Conservation (phyloP, 139 green algal species). For the Chlamydomonas sphaeroides region DNA sequence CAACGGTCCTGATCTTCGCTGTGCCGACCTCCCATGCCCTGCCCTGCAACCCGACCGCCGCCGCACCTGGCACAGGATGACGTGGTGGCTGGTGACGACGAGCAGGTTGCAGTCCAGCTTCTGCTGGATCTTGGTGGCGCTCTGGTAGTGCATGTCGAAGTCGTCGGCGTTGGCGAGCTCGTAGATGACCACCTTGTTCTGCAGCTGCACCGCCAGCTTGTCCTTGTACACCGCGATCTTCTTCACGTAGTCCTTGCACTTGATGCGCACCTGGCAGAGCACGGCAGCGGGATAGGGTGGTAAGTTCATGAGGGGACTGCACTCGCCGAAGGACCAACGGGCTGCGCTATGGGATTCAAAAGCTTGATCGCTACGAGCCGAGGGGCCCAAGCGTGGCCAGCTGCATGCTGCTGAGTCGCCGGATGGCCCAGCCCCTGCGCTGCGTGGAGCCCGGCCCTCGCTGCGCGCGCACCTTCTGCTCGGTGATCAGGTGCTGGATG, state of each 20-base stretch:
- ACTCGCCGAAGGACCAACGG: too few species aligned
- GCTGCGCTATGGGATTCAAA: too few species aligned
- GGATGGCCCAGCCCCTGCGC: too few species aligned
- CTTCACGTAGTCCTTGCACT: constrained; percentile 82
- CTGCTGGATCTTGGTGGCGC: constrained; percentile 72
- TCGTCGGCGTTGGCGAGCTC: constrained; percentile 67
- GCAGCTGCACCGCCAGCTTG: constrained; percentile 84
- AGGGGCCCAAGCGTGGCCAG: too few species aligned
- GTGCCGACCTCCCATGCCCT: too few species aligned
- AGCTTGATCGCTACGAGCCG: too few species aligned
- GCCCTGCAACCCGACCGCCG: not conserved
- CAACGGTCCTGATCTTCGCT: too few species aligned
- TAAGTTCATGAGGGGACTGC: not conserved
- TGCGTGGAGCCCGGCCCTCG: too few species aligned
- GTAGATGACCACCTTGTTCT: constrained; percentile 81
- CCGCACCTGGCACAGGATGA: constrained; percentile 79
- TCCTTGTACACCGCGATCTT: constrained; percentile 88
- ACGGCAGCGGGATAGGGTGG: not conserved
- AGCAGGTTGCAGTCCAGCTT: constrained; percentile 89
- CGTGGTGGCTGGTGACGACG: constrained; percentile 77
- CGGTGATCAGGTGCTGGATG: constrained; percentile 85
- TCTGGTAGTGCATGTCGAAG: constrained; percentile 73
- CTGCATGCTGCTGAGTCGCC: too few species aligned
- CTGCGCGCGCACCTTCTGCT: constrained; percentile 71
- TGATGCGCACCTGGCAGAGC: constrained; percentile 45